Conservation (phyloP, 805 yeast genomes). For the Schizosaccharomyces octosporus region DNA sequence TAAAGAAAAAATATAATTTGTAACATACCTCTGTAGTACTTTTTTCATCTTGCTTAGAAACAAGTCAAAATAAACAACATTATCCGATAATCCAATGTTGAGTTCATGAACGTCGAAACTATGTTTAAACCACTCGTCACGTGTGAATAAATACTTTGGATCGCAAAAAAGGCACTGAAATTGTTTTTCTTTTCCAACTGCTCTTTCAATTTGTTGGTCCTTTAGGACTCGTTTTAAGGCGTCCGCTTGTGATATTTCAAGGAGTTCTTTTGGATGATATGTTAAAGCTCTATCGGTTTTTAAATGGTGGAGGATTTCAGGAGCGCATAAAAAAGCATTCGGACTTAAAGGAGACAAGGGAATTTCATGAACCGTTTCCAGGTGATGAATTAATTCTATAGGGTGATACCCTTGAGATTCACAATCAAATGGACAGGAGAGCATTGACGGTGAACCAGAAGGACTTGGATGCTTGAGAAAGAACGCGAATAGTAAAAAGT, state of each 20-base stretch:
- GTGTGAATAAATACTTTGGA: neutral
- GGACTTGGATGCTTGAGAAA: no score
- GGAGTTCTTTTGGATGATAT: neutral
- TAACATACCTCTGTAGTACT: neutral
- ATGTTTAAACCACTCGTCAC: neutral
- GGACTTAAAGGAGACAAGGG: neutral
- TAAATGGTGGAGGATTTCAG: neutral
- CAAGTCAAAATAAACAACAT: neutral
- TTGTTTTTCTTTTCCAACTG: neutral
- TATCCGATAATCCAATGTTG: conserved; percentile 1
- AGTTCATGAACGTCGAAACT: neutral
- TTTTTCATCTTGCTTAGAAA: neutral
- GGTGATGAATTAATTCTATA: neutral
- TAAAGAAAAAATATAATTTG: no score
- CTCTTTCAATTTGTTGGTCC: neutral
- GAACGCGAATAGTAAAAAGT: no score
- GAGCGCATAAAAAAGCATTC: neutral
- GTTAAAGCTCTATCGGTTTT: neutral
- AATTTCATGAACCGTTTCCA: neutral
- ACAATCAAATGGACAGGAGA: neutral
- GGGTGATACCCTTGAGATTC: neutral
- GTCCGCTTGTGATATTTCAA: neutral
- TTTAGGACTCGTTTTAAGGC: neutral
- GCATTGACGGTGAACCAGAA: neutral
- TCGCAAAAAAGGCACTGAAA: neutral